Evolutionary conservation across 192 early-diverging fungal genomes (phyloP).

Genomic region (Backusella liffmaniae): DNA sequence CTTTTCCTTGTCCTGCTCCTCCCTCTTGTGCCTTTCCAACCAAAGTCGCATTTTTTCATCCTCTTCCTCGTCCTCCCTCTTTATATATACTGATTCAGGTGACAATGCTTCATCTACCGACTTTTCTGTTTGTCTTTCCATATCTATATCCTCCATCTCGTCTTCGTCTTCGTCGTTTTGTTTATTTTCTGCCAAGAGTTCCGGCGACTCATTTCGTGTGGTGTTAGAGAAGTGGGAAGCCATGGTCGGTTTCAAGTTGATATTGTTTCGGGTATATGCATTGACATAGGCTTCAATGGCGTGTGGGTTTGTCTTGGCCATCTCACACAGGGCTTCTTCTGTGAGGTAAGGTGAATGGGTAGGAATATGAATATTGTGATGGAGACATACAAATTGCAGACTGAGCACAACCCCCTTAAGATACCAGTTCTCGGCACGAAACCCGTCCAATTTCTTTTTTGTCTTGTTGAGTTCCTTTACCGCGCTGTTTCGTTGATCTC

Average conservation of each 20-base stretch:
- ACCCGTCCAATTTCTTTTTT: constrained; percentile 42
- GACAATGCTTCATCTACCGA: neutral
- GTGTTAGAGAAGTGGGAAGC: constrained; percentile 19
- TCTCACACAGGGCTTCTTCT: constrained; percentile 27
- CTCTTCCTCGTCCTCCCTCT: neutral
- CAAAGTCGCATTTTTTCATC: neutral
- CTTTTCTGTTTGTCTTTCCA: neutral
- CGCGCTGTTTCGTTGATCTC: constrained; percentile 54
- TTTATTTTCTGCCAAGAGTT: neutral
- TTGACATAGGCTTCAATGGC: constrained; percentile 35
- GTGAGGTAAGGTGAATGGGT: constrained; percentile 31
- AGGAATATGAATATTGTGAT: constrained; percentile 33
- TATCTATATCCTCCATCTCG: neutral
- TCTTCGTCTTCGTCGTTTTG: neutral
- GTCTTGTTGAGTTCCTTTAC: constrained; percentile 35
- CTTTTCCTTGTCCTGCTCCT: neutral
- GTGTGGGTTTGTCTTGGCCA: constrained; percentile 31
- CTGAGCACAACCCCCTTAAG: constrained; percentile 46
- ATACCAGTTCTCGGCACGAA: constrained; percentile 46
- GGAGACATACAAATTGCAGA: constrained; percentile 41
- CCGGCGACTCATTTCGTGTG: neutral
- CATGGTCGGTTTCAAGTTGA: constrained; percentile 24
- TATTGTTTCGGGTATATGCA: constrained; percentile 30
- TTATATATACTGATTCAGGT: neutral
- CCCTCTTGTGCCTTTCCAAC: neutral